phyloP scores from a whole-genome alignment of 2,329 filamentous ascomycete species.

The Penicillium hordei region DNA sequence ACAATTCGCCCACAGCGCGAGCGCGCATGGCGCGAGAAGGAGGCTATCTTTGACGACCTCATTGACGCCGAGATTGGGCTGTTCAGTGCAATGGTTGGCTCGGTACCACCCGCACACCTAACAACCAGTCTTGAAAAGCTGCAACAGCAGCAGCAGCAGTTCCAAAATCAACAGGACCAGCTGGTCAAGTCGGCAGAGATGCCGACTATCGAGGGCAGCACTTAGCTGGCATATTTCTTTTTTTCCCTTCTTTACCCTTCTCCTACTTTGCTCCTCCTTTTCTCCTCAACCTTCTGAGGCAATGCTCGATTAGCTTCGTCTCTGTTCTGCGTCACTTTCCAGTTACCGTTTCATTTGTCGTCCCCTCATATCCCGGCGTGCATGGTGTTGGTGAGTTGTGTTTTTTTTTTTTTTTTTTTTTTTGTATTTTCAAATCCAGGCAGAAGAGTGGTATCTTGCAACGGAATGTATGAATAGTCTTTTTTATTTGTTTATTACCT shows the following conservation, averaged over 20 bases:
- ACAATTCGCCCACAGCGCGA: conserved; percentile 39
- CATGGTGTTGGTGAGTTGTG: conserved; percentile 5
- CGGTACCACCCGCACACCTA: conserved; percentile 7
- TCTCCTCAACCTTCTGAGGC: too few relatives aligned
- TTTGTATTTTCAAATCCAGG: background rate
- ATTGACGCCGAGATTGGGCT: conserved; percentile 43
- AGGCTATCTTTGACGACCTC: conserved; percentile 45
- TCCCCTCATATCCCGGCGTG: conserved; percentile 6
- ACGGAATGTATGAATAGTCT: conserved; percentile 24
- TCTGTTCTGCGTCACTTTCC: background rate
- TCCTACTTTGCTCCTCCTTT: background rate
- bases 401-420: background rate
- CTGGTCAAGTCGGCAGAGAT: conserved; percentile 14
- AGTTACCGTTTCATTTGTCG: background rate
- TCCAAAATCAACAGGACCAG: conserved; percentile 23
- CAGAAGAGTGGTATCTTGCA: background rate
- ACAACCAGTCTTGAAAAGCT: conserved; percentile 26
- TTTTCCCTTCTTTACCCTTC: too few relatives aligned
- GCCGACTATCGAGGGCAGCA: conserved; percentile 9
- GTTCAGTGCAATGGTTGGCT: conserved; percentile 32
- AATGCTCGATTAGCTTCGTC: background rate
- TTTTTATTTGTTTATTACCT: conserved; percentile 3
- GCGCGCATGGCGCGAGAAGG: conserved; percentile 44
- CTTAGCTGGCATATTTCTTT: background rate
- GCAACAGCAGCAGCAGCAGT: conserved; percentile 24